A percentile compares a stretch with the other conserved stretches of the same genome.
These are phyloP conservation scores for Poteriospumella lacustris DNA, from an alignment of 108 stramenopile genomes.

Conservation along the genomic window DNA sequence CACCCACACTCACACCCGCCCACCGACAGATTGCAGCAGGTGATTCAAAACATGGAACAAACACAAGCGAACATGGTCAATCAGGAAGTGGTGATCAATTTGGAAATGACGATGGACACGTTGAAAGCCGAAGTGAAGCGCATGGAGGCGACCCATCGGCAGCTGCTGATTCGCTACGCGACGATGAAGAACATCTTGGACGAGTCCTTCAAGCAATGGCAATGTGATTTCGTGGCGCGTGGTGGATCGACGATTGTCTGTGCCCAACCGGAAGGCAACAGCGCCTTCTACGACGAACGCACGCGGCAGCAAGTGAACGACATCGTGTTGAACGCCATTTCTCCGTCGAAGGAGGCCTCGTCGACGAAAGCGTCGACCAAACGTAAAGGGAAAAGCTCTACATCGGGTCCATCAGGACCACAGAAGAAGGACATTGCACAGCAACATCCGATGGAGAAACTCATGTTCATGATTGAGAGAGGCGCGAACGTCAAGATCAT, in stretches of 20 bases:
- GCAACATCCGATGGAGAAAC: neutral
- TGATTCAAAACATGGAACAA: neutral
- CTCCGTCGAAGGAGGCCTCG: too few species aligned
- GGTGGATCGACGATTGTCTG: too few species aligned
- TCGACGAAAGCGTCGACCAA: too few species aligned
- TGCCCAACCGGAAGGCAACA: too few species aligned
- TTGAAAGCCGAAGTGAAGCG: neutral
- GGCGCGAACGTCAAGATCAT: neutral
- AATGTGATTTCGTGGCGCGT: too few species aligned
- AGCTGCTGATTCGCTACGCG: conserved; percentile 3
- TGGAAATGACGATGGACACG: neutral
- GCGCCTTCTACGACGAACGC: too few species aligned
- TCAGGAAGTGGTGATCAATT: neutral
- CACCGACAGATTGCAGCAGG: conserved; percentile 2
- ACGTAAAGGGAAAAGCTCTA: neutral
- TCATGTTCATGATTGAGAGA: neutral
- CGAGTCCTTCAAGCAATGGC: neutral
- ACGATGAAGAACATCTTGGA: neutral
- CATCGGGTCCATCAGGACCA: neutral
- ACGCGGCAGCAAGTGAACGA: too few species aligned
- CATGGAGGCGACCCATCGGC: conserved; percentile 1
- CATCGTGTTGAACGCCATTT: too few species aligned
- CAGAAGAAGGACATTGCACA: neutral
- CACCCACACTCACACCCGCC: too few species aligned
- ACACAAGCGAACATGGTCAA: neutral